These are phyloP conservation scores for Alternaria gaisen DNA, from an alignment of 2,329 filamentous ascomycete species.

Conservation along the genomic window DNA sequence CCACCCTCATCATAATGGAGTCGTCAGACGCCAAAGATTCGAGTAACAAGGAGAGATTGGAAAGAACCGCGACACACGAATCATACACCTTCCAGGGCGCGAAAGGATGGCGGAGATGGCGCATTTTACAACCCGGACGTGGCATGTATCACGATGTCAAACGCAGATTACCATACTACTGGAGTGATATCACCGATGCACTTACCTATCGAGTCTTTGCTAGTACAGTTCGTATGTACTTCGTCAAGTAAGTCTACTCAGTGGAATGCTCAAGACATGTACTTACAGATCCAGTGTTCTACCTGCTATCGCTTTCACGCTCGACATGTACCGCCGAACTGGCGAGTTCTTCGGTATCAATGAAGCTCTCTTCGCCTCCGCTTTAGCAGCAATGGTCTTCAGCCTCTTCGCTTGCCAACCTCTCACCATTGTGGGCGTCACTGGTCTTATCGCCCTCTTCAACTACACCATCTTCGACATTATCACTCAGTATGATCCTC, in stretches of 20 bases:
- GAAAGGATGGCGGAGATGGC: constrained; percentile 54
- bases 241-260: constrained; percentile 58
- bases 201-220: constrained; percentile 64
- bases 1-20: constrained; percentile 4
- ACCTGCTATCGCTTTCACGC: constrained; percentile 66
- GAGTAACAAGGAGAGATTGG: constrained; percentile 7
- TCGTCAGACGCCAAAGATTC: background rate
- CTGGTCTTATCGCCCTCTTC: constrained; percentile 61
- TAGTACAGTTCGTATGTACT: constrained; percentile 66
- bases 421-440: constrained; percentile 66
- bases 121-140: constrained; percentile 56
- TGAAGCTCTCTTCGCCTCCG: constrained; percentile 64
- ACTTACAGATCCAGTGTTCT: constrained; percentile 54
- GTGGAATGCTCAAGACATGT: too few species aligned
- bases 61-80: constrained; percentile 33
- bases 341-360: constrained; percentile 66
- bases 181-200: constrained; percentile 64
- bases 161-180: constrained; percentile 64
- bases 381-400: constrained; percentile 64
- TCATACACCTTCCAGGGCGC: constrained; percentile 49
- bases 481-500: constrained; percentile 58
- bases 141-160: constrained; percentile 66
- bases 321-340: constrained; percentile 67
- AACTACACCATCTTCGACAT: constrained; percentile 70
- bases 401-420: constrained; percentile 63